Evolutionary conservation across 129 eudicot genomes (phyloP), one percentile per base, ranked within the genome.

Genomic region (Flaveria robusta): DNA sequence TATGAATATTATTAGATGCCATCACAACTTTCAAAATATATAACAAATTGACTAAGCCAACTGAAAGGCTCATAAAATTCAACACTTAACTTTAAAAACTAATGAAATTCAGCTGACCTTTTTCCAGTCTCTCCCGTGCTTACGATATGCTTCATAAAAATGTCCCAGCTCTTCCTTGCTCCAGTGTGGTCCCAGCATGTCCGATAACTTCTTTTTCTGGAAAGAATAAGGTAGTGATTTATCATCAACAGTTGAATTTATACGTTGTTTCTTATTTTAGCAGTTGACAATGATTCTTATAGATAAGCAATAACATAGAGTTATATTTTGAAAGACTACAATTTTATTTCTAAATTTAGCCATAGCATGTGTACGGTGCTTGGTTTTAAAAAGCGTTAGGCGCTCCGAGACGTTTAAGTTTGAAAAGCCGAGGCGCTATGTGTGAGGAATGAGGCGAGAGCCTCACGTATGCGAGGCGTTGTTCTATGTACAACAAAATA

Each of bases 71-170:
- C 72, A 59, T 51, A 50, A 37, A 62, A 34, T 15, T 10, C 52
- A 72, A 41, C 73, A 72, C 65, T n/a, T 20, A 18, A 24, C 27
- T 34, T 34, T n/a, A 47, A 50, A 42, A 74, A 31, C 37, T 59
- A 43, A 27, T 31, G 42, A 63, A 79, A 50, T 50, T 51, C 20
- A 75, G 64, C 74, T 70, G 80, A 94, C 99, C 97, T 94, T 94
- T 82, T 79, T 89, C 99, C 99, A 94, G 56, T 94, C 99, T 85
- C 83, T 91, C 77, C 93, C 93, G 50, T 94, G 81, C 76, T 91
- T 89, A 78, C 99, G 96, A 77, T 94, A 94, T 37, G 97, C 91
- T 72, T 89, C 92, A 85, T 94, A 94, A 74, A 94, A 94, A 52
- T 80, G 87, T 77, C 82, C 90, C 70, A 94, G 84, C 90, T 94